phyloP scores from a whole-genome alignment of 768 basidiomycete genomes.

The Pisolithus orientalis region DNA sequence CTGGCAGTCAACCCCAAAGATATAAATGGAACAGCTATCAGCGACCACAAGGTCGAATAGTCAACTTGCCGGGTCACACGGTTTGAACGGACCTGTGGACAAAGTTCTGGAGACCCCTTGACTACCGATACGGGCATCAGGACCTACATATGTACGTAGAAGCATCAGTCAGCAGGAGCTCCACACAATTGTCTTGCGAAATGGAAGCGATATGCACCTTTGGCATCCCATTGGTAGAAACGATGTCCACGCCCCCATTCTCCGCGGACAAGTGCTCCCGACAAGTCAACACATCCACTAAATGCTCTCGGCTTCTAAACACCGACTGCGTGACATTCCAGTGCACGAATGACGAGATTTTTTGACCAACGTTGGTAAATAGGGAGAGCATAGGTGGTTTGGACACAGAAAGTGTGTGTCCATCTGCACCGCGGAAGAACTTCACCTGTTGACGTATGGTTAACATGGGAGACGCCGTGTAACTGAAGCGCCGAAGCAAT shows the following conservation, averaged over 20 bases:
- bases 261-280: too few species aligned
- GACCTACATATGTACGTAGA: conserved; percentile 27
- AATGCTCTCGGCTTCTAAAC: conserved; percentile 33
- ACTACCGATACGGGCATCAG: conserved; percentile 30
- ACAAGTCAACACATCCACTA: conserved; percentile 50
- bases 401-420: conserved; percentile 40
- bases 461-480: background rate
- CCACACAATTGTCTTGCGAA: too few species aligned
- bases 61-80: too few species aligned
- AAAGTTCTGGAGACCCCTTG: conserved; percentile 9
- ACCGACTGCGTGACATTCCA: conserved; percentile 41
- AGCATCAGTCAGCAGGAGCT: background rate
- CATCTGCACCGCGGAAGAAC: conserved; percentile 35
- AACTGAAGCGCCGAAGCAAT: conserved; percentile 6
- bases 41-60: too few species aligned
- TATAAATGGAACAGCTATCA: too few species aligned
- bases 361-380: conserved; percentile 42
- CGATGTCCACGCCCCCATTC: too few species aligned
- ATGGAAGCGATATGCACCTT: too few species aligned
- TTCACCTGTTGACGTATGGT: conserved; percentile 31
- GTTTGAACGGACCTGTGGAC: conserved; percentile 5
- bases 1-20: too few species aligned
- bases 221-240: too few species aligned
- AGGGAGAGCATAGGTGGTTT: conserved; percentile 54
- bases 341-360: conserved; percentile 23